Base-by-base conservation (phyloP, 1,284 basidiomycete genomes). In the Tylopilus sp. region DNA sequence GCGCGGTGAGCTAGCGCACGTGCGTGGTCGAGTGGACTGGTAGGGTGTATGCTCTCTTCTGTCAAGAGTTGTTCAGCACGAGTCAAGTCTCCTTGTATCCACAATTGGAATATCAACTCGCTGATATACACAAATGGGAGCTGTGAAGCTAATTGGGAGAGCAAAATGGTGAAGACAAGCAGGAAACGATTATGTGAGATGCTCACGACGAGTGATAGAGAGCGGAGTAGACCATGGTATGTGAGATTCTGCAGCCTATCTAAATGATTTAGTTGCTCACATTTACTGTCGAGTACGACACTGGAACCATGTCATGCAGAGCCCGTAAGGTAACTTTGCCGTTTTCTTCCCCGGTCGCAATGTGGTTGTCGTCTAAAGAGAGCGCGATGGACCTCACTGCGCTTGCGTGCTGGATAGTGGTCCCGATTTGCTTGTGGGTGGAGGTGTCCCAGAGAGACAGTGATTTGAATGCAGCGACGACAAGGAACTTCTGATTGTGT, bases 181-280 rank as follows among this genome's bases (percentile, higher is more conserved):
- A 38, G 16, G n/a, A n/a, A n/a, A 4, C 4, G 18, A 15, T 46
- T 8, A 38, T 10, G 10, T 13, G 7, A n/a, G 12, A 38, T 9
- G 28, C 50, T 53, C 44, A 52, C 39, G 4, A 25, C 30, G n/a
- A n/a, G n/a, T n/a, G n/a, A n/a, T n/a, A n/a, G 11, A 5, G 11
- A n/a, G n/a, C n/a, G n/a, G 18, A 16, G 16, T 37, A 2, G 0
- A 11, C 6, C 16, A 34, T 6, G 10, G n/a, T n/a, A n/a, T n/a
- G n/a, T n/a, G n/a, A n/a, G n/a, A n/a, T n/a, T n/a, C n/a, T n/a
- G n/a, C n/a, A n/a, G n/a, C n/a, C n/a, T n/a, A n/a, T n/a, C n/a
- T n/a, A n/a, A n/a, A n/a, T n/a, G 1, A 49, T 19, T 6, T 15
- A 16, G 1, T 18, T 21, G 25, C 38, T 52, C 21, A 51, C 49